Percentiles rank a stretch among this genome's conserved stretches.
These are phyloP conservation scores for Leucosporidium scottii DNA, from an alignment of 768 basidiomycete genomes.

Conservation along the genomic window DNA sequence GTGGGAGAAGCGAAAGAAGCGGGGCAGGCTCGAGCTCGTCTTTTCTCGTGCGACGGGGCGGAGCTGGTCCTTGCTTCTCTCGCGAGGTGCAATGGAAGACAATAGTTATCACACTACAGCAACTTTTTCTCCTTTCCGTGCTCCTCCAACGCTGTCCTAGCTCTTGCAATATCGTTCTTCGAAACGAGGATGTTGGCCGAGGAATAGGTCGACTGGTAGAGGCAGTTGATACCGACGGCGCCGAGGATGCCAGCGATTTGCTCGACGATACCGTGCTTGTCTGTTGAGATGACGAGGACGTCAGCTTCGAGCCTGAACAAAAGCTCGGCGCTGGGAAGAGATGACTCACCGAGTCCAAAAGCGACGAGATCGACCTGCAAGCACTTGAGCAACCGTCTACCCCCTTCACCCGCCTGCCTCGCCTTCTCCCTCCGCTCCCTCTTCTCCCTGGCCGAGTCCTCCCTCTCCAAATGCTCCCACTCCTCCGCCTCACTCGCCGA, in stretches of 20 bases:
- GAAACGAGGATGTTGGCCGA: slow-evolving; percentile 67
- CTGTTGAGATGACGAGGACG: slow-evolving; percentile 40
- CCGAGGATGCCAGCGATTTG: slow-evolving; percentile 67
- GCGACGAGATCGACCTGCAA: slow-evolving; percentile 67
- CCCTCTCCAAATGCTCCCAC: background rate
- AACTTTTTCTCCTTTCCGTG: no score
- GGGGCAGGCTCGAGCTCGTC: no score
- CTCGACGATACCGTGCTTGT: slow-evolving; percentile 71
- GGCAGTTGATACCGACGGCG: slow-evolving; percentile 56
- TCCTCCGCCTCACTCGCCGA: background rate
- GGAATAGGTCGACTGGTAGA: slow-evolving; percentile 67
- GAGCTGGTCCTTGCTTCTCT: no score
- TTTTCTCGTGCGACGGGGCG: no score
- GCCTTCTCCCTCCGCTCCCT: slow-evolving; percentile 38
- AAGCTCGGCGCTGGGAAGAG: slow-evolving; percentile 11
- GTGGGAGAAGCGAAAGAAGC: no score
- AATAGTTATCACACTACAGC: no score
- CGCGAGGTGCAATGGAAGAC: no score
- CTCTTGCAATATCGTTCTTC: slow-evolving; percentile 28
- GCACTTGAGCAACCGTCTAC: slow-evolving; percentile 49
- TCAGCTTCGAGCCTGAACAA: slow-evolving; percentile 3
- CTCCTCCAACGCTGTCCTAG: slow-evolving; percentile 3
- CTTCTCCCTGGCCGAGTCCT: background rate
- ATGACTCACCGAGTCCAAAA: slow-evolving; percentile 54
- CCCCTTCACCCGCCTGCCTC: slow-evolving; percentile 39